Base-by-base conservation (phyloP, 257 asterid genomes). In the Anisodus acutangulus region DNA sequence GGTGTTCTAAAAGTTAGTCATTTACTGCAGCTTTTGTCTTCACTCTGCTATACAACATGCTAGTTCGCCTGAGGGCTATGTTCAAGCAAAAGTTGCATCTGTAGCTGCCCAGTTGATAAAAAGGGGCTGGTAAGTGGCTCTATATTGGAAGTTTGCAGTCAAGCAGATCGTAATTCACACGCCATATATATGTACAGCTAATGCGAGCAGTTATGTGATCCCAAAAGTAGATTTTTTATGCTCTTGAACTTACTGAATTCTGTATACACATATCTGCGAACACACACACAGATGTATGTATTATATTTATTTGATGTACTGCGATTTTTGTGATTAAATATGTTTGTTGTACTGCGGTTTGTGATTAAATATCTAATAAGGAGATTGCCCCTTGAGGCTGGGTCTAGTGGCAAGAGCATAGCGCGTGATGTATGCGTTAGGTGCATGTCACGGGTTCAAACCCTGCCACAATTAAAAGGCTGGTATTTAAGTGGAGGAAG, bases 51-150 rank as follows among this genome's bases (percentile, higher is more conserved):
- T 92, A 93, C 90, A 96, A 88, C 88, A 94, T 85, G 95, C 98
- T 66, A 87, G 85, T 79, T 92, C 92, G 74, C 90, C 90, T 4
- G 98, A 96, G 89, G 97, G 98, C 80, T 96, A 92, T 88, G 99
- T 94, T 86, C 91, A 85, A 71, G 85, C 87, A 64, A 96, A 96
- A 90, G 97, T 94, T 86, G 97, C 95, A 43, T 92, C 98, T 16
- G 98, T 93, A 86, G 98, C 95, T 88, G 93, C 98, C 79, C 99
- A 96, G 88, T 88, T 96, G 90, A 88, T 96, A 86, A 96, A 96
- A 92, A 90, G 98, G 88, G 98, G 99, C 63, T 96, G 99, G 99
- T 94, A 87, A 89, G 97, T 91, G 86, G 86, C 83, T 80, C 69
- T 59, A 80, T 49, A 85, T 79, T 70, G 81, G 63, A 51, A 86